Evolutionary conservation across 2,329 filamentous ascomycete species (phyloP), one percentile per base, ranked within the genome.

Genomic region (Byssothecium circinans): DNA sequence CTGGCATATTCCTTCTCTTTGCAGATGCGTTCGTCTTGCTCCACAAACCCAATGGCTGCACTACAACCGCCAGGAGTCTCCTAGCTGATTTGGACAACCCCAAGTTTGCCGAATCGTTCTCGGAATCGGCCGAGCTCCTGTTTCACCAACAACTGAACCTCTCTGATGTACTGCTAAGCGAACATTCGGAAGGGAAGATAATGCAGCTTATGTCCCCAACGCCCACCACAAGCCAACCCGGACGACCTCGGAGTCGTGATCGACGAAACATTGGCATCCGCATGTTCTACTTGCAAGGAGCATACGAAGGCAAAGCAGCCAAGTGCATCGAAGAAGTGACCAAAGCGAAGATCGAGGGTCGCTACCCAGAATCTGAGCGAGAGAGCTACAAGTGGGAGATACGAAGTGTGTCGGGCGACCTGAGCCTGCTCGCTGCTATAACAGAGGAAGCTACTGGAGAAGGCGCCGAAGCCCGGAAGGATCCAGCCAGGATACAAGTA

Each of bases 81-180:
- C 73, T 95, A 45, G 85, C 91, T 3, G 91, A 96, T 61, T 80
- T 96, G 29, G 91, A 96, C 62, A 91, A 88, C 61, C 87, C 87
- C 18, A 81, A 84, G 32, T 58, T 64, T 50, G 53, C 58, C 45
- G 63, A 71, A 78, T 22, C 60, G 1, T 53, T 47, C 20, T 57
- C 60, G 8, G 61, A 58, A 4, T 52, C 58, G 17, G 43, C 57
- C n/a, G 89, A 95, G 38, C 81, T 95, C 38, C 81, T 81, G 1
- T 94, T 95, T 61, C 80, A 82, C 8, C 87, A 88, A 18, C 88
- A 87, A 73, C 81, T 91, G 53, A 76, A 78, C 37, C 77, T 95
- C 20, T 77, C 81, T 27, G 83, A 88, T 55, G 78, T 90, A 22
- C 86, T 86, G 27, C 87, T 91, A 58, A 89, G 84, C 23, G 86